Evolutionary conservation across 768 basidiomycete genomes (phyloP).

Genomic region (Pleurotus giganteus): DNA sequence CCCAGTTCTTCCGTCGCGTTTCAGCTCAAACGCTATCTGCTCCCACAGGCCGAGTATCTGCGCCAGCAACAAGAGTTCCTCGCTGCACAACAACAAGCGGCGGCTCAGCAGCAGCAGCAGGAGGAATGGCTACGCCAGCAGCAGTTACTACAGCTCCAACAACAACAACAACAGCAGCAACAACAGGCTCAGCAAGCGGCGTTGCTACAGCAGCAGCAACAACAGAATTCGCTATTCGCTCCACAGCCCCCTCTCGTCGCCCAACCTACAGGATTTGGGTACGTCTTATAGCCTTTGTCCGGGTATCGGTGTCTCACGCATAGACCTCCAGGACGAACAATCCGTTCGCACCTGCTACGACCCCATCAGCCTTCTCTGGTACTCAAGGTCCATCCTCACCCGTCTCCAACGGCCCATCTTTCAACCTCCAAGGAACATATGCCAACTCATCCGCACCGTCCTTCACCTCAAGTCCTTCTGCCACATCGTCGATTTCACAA

Average conservation of each 20-base stretch:
- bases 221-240: conserved; percentile 44
- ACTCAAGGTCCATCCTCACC: conserved; percentile 16
- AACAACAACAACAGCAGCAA: conserved; percentile 60
- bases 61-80: conserved; percentile 72
- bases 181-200: conserved; percentile 40
- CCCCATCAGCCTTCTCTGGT: conserved; percentile 29
- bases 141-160: conserved; percentile 45
- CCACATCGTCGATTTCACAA: conserved; percentile 28
- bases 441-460: conserved; percentile 48
- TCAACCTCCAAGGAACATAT: conserved; percentile 73
- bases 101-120: conserved; percentile 48
- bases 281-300: conserved; percentile 19
- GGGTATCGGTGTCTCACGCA: conserved; percentile 13
- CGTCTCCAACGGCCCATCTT: conserved; percentile 40
- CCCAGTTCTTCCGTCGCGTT: conserved; percentile 25
- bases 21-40: conserved; percentile 34
- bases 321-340: conserved; percentile 77
- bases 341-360: conserved; percentile 72
- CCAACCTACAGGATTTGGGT: conserved; percentile 81
- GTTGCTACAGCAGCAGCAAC: conserved; percentile 24
- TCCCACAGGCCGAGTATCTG: conserved; percentile 62
- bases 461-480: conserved; percentile 39
- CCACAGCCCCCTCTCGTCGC: conserved; percentile 40
- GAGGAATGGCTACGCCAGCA: conserved; percentile 44
- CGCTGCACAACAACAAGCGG: conserved; percentile 46